These are phyloP conservation scores for Fragaria iinumae DNA, from an alignment of 306 rosid genomes.

Conservation along the genomic window DNA sequence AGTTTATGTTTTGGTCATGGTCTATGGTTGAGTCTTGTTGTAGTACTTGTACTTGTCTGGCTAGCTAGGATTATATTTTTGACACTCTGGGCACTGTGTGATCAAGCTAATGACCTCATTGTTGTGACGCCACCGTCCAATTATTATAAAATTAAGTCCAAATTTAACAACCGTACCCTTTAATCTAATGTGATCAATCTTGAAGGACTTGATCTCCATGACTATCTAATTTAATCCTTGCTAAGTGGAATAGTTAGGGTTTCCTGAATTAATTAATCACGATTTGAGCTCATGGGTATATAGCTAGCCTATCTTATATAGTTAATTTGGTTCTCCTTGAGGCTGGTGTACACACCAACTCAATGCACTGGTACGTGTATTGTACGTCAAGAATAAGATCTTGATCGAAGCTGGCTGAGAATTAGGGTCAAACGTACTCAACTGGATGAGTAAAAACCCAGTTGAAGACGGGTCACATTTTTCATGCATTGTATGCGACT, in stretches of 20 bases:
- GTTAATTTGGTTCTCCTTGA: too few species aligned
- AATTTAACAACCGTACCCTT: slow-evolving; percentile 2
- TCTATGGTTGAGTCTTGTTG: slow-evolving; percentile 22
- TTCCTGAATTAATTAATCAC: neutral
- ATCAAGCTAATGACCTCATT: slow-evolving; percentile 4
- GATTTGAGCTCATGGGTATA: neutral
- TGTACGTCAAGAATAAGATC: neutral
- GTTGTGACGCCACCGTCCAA: slow-evolving; percentile 7
- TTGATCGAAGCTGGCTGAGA: neutral
- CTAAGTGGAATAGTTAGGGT: neutral
- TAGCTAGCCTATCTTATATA: too few species aligned
- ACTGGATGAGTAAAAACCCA: neutral
- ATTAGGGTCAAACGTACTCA: neutral
- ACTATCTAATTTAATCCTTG: neutral
- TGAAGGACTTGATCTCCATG: neutral
- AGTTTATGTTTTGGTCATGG: slow-evolving; percentile 16
- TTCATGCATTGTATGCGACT: neutral
- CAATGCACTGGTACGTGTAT: neutral
- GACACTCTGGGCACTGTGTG: neutral
- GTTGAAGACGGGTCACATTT: neutral
- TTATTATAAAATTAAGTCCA: neutral
- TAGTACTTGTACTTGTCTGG: neutral
- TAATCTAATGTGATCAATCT: neutral
- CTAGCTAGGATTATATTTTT: neutral
- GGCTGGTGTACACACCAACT: too few species aligned